Percentiles rank a stretch among this genome's conserved stretches.
phyloP scores from a whole-genome alignment of 306 rosid species.

The Rubus idaeus region DNA sequence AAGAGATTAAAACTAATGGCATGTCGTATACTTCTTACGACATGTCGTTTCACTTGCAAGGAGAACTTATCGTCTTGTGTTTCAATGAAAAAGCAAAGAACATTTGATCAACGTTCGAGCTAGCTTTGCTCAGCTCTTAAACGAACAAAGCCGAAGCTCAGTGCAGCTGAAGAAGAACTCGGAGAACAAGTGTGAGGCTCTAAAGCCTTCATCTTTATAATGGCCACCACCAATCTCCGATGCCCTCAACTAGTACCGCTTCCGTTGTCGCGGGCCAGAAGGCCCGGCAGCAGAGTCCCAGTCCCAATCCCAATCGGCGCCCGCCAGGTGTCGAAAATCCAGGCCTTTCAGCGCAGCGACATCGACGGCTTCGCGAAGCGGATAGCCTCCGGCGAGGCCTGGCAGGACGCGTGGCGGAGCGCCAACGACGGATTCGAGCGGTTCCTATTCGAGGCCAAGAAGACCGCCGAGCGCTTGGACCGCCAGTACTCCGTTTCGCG shows the following conservation, averaged over 20 bases:
- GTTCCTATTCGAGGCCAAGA: slow-evolving; percentile 73
- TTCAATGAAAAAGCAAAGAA: background rate
- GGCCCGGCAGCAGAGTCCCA: background rate
- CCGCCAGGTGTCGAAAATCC: slow-evolving; percentile 28
- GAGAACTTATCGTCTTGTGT: background rate
- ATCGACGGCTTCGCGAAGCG: slow-evolving; percentile 52
- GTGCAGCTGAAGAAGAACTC: background rate
- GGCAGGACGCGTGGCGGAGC: slow-evolving; percentile 72
- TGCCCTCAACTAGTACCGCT: slow-evolving; percentile 24
- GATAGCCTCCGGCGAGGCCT: slow-evolving; percentile 60
- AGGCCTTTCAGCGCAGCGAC: slow-evolving; percentile 59
- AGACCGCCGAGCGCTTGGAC: slow-evolving; percentile 81
- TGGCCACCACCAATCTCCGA: slow-evolving; percentile 43
- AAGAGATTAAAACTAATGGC: no score
- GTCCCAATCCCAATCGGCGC: background rate
- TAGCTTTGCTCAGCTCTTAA: background rate
- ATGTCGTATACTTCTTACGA: background rate
- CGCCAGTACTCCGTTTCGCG: slow-evolving; percentile 61
- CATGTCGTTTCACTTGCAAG: background rate
- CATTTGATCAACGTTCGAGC: background rate
- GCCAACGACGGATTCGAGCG: slow-evolving; percentile 87
- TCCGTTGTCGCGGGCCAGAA: slow-evolving; percentile 19
- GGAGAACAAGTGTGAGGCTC: background rate
- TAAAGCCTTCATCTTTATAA: background rate
- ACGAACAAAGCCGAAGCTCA: background rate